Base-by-base conservation (phyloP, 1,284 basidiomycete species). In the Phaffia rhodozyma region DNA sequence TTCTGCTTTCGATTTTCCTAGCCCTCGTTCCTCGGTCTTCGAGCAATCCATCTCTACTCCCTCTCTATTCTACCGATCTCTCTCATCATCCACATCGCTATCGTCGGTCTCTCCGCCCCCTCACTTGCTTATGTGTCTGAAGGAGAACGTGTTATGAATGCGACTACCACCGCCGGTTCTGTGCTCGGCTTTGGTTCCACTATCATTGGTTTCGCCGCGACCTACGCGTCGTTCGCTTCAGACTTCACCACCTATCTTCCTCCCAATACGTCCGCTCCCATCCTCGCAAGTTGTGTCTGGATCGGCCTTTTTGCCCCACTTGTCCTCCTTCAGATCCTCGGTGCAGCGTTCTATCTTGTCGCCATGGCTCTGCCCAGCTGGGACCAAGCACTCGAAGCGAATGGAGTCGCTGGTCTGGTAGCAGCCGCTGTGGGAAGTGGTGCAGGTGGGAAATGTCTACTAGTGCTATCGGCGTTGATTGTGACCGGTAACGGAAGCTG, bases 401-500 rank as follows among this genome's bases (percentile, higher is more conserved):
- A 79, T 4, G 81, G 80, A 5, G 79, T 84, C 7, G 84, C 87
- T 63, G 81, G 72, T 11, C 69, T 75, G 29, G 66, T 75, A 53
- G 63, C 72, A 49, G 60, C 50, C 4, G 54, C 66, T 67, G 11
- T 70, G 64, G 54, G 72, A 66, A 21, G 64, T 65, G 58, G 63
- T 32, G 20, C 58, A 58, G 25, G 67, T 71, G 88, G 89, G 2
- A 86, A 88, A 71, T 90, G 96, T 77, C 78, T 94, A 62, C 88
- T 87, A 18, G 87, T 93, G n/a, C 50, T 78, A 11, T 78, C 91
- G 63, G 86, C 85, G 59, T 77, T 93, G 32, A 88, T 85, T 62
- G 86, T 90, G 38, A 83, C 84, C 2, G 89, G 84, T 3, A 96
- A 94, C 76, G 87, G 91, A 63, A 86, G 88, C 5, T 83, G 85